phyloP scores from a whole-genome alignment of 2,329 filamentous ascomycete species.

The Cryphonectria naterciae region DNA sequence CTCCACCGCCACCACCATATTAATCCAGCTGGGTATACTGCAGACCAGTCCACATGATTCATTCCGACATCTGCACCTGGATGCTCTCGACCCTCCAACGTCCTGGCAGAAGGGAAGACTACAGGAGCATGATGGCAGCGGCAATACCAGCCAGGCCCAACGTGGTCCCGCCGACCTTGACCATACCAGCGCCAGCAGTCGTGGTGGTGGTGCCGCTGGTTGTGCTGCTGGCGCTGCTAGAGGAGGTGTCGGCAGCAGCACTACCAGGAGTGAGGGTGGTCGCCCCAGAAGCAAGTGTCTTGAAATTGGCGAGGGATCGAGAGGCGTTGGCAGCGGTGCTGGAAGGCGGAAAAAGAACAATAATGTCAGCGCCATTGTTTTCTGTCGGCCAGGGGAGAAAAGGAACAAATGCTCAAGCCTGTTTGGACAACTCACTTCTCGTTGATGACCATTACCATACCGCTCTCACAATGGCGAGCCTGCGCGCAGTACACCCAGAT shows the following conservation, averaged over 20 bases:
- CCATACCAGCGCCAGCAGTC: slow-evolving; percentile 37
- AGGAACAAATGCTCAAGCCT: not conserved
- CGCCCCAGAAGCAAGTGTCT: slow-evolving; percentile 41
- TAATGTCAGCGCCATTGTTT: not conserved
- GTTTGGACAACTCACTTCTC: slow-evolving; percentile 58
- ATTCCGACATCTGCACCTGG: not conserved
- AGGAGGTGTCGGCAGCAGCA: slow-evolving; percentile 28
- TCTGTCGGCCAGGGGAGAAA: not conserved
- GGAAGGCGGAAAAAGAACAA: not conserved
- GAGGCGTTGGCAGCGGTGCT: slow-evolving; percentile 56
- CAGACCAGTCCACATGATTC: slow-evolving; percentile 6
- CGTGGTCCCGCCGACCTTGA: slow-evolving; percentile 47
- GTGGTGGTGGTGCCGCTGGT: slow-evolving; percentile 32
- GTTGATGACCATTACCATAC: slow-evolving; percentile 80
- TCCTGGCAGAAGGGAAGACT: slow-evolving; percentile 31
- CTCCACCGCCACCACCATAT: not conserved
- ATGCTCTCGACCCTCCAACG: not conserved
- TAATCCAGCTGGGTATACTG: not conserved
- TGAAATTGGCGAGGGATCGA: slow-evolving; percentile 57
- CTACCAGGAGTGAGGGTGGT: slow-evolving; percentile 39
- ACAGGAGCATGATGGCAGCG: slow-evolving; percentile 48
- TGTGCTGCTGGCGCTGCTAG: slow-evolving; percentile 25
- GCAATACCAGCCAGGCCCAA: slow-evolving; percentile 48
- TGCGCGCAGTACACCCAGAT: slow-evolving; percentile 83
- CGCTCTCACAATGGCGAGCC: slow-evolving; percentile 72